Conservation (phyloP, 192 early-diverging fungal species). For the Gryganskiella cystojenkinii region DNA sequence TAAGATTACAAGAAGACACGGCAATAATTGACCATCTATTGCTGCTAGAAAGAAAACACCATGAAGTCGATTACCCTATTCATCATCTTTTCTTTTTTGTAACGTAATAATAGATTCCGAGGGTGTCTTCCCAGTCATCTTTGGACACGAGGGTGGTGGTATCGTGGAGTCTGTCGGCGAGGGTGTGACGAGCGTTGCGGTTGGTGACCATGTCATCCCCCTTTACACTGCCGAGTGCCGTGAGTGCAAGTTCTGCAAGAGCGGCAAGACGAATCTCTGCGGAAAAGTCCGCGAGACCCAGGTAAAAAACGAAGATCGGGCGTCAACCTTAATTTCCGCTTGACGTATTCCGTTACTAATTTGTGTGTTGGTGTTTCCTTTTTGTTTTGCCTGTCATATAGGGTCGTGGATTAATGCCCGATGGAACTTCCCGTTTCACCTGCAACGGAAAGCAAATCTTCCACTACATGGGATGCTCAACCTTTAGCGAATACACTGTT, state of each 20-base stretch:
- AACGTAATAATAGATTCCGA: slow-evolving; percentile 67
- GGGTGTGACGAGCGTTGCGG: slow-evolving; percentile 87
- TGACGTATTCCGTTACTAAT: no score
- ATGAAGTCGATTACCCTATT: not conserved
- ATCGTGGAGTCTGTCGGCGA: slow-evolving; percentile 97
- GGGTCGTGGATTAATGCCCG: slow-evolving; percentile 96
- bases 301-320: slow-evolving; percentile 33
- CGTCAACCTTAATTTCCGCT: slow-evolving; percentile 4
- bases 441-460: slow-evolving; percentile 89
- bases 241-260: slow-evolving; percentile 98
- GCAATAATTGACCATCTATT: not conserved
- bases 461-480: slow-evolving; percentile 98
- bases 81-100: not conserved
- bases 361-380: not conserved
- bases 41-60: not conserved
- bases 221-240: slow-evolving; percentile 91
- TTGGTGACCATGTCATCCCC: slow-evolving; percentile 97
- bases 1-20: no score
- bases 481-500: slow-evolving; percentile 97
- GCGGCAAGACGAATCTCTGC: slow-evolving; percentile 98
- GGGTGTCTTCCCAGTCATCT: slow-evolving; percentile 85
- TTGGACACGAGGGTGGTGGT: slow-evolving; percentile 97
- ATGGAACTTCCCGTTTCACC: slow-evolving; percentile 90
- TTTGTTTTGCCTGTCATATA: slow-evolving; percentile 8
- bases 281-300: slow-evolving; percentile 91